Evolutionary conservation across 1,139 yeast species (phyloP).

Genomic region (Saccharomyces hybrid): DNA sequence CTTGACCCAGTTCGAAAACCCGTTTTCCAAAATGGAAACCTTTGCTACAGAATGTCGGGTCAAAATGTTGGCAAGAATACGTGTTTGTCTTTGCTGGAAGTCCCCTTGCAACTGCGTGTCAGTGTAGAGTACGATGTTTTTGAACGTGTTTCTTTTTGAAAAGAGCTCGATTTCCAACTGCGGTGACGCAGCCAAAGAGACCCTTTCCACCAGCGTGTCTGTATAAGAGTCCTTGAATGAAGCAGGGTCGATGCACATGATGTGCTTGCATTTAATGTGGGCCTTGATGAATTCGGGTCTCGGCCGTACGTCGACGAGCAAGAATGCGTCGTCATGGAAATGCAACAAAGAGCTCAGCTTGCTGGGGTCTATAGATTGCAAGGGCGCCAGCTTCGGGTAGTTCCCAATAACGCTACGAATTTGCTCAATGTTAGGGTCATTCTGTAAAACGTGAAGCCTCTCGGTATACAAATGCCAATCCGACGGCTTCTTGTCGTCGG

Average conservation of each 20-base stretch:
- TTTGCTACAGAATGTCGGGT: not conserved
- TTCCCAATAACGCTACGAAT: not conserved
- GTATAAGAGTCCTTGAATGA: conserved; percentile 39
- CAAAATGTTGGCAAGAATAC: not conserved
- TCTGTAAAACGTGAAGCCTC: not conserved
- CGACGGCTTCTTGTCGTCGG: not conserved
- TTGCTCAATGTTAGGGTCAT: not conserved
- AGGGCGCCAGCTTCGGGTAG: not conserved
- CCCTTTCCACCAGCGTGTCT: conserved; percentile 52
- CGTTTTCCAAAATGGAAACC: not conserved
- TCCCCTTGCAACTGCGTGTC: conserved; percentile 12
- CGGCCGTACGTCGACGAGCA: conserved; percentile 59
- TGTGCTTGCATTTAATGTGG: conserved; percentile 46
- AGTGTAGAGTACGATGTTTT: conserved; percentile 59
- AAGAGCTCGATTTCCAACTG: conserved; percentile 45
- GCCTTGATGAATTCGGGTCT: conserved; percentile 48
- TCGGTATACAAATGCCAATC: not conserved
- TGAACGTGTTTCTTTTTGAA: conserved; percentile 45
- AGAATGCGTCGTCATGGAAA: conserved; percentile 22
- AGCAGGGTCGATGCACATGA: conserved; percentile 65
- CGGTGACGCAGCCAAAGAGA: conserved; percentile 46
- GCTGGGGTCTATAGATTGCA: not conserved
- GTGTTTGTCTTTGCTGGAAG: not conserved
- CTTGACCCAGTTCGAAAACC: not conserved
- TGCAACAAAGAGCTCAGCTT: not conserved